Evolutionary conservation across 2,329 filamentous ascomycete species (phyloP).

Genomic region (Fusarium sp.): DNA sequence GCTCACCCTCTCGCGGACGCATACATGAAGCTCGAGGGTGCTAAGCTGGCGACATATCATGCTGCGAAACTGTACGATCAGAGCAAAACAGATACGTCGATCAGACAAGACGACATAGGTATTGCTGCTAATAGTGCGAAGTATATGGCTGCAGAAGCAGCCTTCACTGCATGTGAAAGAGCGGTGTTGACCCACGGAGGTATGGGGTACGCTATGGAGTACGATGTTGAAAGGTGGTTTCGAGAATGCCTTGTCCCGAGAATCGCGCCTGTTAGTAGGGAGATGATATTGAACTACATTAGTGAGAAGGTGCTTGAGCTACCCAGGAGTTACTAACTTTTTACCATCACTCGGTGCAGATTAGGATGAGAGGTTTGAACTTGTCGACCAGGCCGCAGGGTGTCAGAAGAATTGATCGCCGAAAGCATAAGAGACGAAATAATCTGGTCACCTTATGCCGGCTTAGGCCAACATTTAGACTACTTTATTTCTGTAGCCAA

Average conservation of each 20-base stretch:
- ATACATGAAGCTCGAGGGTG: slow-evolving; percentile 73
- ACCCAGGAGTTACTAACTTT: slow-evolving; percentile 71
- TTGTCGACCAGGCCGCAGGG: too few species aligned
- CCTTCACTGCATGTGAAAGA: slow-evolving; percentile 70
- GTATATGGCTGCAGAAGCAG: slow-evolving; percentile 74
- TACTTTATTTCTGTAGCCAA: too few species aligned
- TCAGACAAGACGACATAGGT: slow-evolving; percentile 68
- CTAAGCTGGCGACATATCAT: slow-evolving; percentile 73
- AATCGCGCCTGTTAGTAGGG: slow-evolving; percentile 72
- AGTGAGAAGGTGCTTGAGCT: slow-evolving; percentile 74
- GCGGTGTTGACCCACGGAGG: slow-evolving; percentile 70
- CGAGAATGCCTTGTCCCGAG: slow-evolving; percentile 73
- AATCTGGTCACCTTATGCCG: too few species aligned
- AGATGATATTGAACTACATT: slow-evolving; percentile 83
- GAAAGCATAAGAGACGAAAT: too few species aligned
- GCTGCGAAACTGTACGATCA: slow-evolving; percentile 71
- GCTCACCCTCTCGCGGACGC: slow-evolving; percentile 73
- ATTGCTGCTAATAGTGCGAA: slow-evolving; percentile 77
- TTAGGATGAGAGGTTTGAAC: not conserved
- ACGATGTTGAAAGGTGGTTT: slow-evolving; percentile 73
- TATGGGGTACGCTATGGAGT: slow-evolving; percentile 74
- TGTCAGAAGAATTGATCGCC: too few species aligned
- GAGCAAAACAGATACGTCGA: slow-evolving; percentile 60
- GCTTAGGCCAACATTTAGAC: too few species aligned
- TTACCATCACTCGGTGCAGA: not conserved